These are phyloP conservation scores for Phaeomoniella chlamydospora DNA, from an alignment of 2,329 filamentous ascomycete genomes.

Conservation along the genomic window DNA sequence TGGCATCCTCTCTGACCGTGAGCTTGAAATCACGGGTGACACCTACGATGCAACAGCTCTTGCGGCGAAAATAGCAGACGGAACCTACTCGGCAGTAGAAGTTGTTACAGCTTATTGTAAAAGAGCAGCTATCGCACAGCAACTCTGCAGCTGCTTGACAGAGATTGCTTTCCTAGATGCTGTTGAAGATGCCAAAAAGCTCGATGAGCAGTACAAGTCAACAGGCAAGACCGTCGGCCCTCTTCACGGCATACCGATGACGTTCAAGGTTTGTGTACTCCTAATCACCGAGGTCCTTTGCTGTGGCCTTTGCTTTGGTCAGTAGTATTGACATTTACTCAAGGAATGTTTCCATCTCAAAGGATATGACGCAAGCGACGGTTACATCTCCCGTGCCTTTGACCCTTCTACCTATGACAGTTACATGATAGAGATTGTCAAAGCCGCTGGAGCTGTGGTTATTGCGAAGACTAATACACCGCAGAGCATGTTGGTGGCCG, in stretches of 20 bases:
- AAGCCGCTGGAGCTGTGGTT: constrained; percentile 44
- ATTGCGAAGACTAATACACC: constrained; percentile 60
- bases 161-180: constrained; percentile 22
- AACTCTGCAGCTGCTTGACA: constrained; percentile 19
- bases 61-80: constrained; percentile 21
- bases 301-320: neutral
- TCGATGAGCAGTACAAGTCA: constrained; percentile 18
- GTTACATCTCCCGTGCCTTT: constrained; percentile 31
- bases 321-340: constrained; percentile 2
- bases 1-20: constrained; percentile 28
- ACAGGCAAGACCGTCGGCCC: constrained; percentile 18
- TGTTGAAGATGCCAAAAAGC: constrained; percentile 18
- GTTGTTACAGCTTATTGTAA: constrained; percentile 42
- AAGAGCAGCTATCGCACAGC: constrained; percentile 15
- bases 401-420: constrained; percentile 8
- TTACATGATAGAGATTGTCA: neutral
- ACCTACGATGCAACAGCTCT: constrained; percentile 27
- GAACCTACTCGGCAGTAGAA: constrained; percentile 21
- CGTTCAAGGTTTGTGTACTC: constrained; percentile 15
- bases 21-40: constrained; percentile 33
- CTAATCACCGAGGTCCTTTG: no score
- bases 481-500: constrained; percentile 38
- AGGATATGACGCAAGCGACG: constrained; percentile 39
- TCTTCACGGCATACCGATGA: constrained; percentile 23
- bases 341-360: constrained; percentile 18